Evolutionary conservation across 2,329 filamentous ascomycete species (phyloP).

Genomic region (Fusarium beomiforme): DNA sequence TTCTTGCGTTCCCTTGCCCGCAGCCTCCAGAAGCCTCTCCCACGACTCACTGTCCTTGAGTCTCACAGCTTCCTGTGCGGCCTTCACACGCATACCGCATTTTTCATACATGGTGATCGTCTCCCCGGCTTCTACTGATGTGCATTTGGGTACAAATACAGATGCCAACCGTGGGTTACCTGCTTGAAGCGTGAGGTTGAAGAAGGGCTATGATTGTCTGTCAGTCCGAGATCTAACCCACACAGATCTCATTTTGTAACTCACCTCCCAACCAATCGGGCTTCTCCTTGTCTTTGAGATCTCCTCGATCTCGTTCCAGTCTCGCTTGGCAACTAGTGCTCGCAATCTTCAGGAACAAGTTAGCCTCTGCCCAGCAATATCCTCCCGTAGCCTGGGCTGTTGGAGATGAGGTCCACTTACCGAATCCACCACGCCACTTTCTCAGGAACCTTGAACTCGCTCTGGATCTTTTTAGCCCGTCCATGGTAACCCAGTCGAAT

Average conservation of each 20-base stretch:
- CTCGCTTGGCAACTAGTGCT: conserved; percentile 86
- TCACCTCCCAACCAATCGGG: conserved; percentile 95
- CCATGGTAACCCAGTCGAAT: conserved; percentile 84
- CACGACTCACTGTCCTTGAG: conserved; percentile 81
- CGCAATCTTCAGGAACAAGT: conserved; percentile 67
- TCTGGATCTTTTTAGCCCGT: conserved; percentile 86
- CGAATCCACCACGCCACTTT: conserved; percentile 89
- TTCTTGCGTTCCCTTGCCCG: conserved; percentile 73
- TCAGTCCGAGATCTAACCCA: conserved; percentile 18
- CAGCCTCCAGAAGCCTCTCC: conserved; percentile 77
- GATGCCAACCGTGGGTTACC: conserved; percentile 90
- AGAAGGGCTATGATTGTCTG: conserved; percentile 74
- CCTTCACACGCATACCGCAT: conserved; percentile 88
- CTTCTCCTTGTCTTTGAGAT: conserved; percentile 81
- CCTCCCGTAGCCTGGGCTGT: conserved; percentile 13
- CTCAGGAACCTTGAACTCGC: conserved; percentile 92
- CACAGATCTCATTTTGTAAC: conserved; percentile 43
- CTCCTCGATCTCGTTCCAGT: conserved; percentile 94
- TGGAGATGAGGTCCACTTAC: conserved; percentile 51
- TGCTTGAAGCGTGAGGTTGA: conserved; percentile 86
- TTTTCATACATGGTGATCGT: conserved; percentile 94
- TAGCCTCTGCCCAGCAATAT: conserved; percentile 24
- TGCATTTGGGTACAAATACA: conserved; percentile 88
- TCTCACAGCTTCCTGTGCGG: conserved; percentile 90
- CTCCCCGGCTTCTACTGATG: conserved; percentile 72